These are phyloP conservation scores for Xerocomus cyaneibrunnescens DNA, from an alignment of 1,284 basidiomycete genomes.

Conservation along the genomic window DNA sequence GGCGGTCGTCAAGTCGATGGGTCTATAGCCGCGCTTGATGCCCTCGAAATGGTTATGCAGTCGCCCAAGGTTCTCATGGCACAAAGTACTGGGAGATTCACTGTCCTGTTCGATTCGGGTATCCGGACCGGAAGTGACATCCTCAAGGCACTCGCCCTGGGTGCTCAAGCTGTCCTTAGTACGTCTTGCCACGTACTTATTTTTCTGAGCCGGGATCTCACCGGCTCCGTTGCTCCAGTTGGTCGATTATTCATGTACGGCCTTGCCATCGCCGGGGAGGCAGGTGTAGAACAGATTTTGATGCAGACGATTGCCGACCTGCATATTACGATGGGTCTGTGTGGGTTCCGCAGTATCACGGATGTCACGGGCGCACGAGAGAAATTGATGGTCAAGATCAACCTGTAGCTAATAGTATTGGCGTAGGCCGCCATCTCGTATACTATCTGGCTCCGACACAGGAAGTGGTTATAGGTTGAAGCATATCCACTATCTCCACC, in stretches of 20 bases:
- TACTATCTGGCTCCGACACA: background rate
- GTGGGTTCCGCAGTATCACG: constrained; percentile 40
- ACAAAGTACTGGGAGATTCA: constrained; percentile 57
- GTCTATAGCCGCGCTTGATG: constrained; percentile 68
- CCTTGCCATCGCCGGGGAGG: constrained; percentile 51
- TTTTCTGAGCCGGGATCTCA: background rate
- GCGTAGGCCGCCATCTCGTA: background rate
- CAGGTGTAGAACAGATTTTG: constrained; percentile 54
- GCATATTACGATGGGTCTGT: constrained; percentile 51
- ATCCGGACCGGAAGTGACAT: constrained; percentile 75
- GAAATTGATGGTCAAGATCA: constrained; percentile 27
- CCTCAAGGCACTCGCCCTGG: constrained; percentile 72
- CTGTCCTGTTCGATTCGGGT: constrained; percentile 78
- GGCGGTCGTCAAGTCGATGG: constrained; percentile 84
- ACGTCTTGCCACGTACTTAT: constrained; percentile 21
- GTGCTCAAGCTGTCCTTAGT: constrained; percentile 65
- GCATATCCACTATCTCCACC: too few species aligned
- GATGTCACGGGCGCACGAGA: constrained; percentile 40
- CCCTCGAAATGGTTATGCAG: constrained; percentile 60
- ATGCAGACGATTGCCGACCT: constrained; percentile 53
- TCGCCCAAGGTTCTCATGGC: constrained; percentile 57
- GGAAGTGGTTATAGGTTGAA: background rate
- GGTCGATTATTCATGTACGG: constrained; percentile 53
- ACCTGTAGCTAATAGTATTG: background rate
- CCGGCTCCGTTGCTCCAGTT: constrained; percentile 29